These are phyloP conservation scores for Skeletonema marinoi DNA, from an alignment of 108 stramenopile genomes.

Conservation along the genomic window DNA sequence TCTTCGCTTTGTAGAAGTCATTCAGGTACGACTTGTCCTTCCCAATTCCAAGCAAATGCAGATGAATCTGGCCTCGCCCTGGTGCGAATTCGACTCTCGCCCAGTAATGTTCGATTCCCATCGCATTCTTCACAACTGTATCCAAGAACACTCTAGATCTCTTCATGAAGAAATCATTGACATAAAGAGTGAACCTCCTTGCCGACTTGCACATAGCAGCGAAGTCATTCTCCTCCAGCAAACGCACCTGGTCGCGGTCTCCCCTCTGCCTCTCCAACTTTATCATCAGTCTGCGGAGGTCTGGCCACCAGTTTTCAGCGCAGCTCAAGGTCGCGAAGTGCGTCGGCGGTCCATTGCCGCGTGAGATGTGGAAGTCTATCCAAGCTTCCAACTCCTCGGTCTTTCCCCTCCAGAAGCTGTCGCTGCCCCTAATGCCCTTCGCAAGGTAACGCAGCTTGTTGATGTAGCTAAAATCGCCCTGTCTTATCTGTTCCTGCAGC, in stretches of 20 bases:
- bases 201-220: background rate
- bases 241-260: background rate
- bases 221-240: background rate
- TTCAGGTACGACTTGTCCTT: slow-evolving; percentile 12
- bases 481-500: too few relatives aligned
- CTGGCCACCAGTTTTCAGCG: slow-evolving; percentile 45
- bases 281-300: slow-evolving; percentile 1
- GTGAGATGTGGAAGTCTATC: too few relatives aligned
- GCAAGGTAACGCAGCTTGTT: too few relatives aligned
- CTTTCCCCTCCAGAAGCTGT: too few relatives aligned
- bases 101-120: slow-evolving; percentile 29
- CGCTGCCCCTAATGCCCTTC: too few relatives aligned
- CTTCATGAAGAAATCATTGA: slow-evolving; percentile 30
- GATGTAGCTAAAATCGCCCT: too few relatives aligned
- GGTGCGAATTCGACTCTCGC: slow-evolving; percentile 30
- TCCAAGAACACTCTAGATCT: slow-evolving; percentile 11
- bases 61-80: slow-evolving; percentile 25
- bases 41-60: slow-evolving; percentile 27
- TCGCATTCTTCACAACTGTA: slow-evolving; percentile 5
- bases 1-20: slow-evolving; percentile 13
- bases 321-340: slow-evolving; percentile 35
- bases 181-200: background rate
- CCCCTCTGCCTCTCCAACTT: slow-evolving; percentile 9
- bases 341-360: too few relatives aligned
- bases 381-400: too few relatives aligned